These are phyloP conservation scores for Breynia disticha DNA, from an alignment of 441 rosid genomes.

Conservation along the genomic window DNA sequence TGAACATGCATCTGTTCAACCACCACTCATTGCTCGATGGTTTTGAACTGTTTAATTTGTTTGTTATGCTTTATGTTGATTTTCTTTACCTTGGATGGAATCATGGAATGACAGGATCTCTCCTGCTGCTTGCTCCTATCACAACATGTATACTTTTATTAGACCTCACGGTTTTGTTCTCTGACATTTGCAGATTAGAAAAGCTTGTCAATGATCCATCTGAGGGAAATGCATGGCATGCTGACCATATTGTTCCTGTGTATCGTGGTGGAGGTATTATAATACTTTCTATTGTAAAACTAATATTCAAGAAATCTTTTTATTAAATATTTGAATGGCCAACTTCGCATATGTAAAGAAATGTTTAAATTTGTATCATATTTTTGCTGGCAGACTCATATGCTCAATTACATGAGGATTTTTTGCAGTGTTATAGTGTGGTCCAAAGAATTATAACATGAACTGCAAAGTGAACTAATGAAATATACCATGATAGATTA, in stretches of 20 bases:
- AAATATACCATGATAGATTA: too few species aligned
- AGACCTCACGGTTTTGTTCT: not conserved
- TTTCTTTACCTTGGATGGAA: not conserved
- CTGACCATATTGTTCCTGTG: slow-evolving; percentile 89
- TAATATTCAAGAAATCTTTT: not conserved
- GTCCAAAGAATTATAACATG: too few species aligned
- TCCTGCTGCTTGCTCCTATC: not conserved
- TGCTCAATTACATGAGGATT: too few species aligned
- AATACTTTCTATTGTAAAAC: not conserved
- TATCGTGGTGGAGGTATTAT: slow-evolving; percentile 83
- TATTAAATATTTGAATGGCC: too few species aligned
- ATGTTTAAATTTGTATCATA: too few species aligned
- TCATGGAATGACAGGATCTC: not conserved
- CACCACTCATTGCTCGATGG: not conserved
- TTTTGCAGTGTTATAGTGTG: too few species aligned
- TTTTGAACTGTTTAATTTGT: not conserved
- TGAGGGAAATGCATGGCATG: slow-evolving; percentile 93
- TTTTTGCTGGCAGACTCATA: too few species aligned
- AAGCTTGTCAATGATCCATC: slow-evolving; percentile 72
- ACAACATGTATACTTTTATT: not conserved
- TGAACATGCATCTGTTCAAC: too few species aligned
- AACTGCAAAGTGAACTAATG: too few species aligned
- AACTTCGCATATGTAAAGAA: too few species aligned
- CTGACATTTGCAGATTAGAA: slow-evolving; percentile 40
- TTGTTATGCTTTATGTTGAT: not conserved